Base-by-base conservation (phyloP, 352 stramenopile species). In the Phytopythium sindhum region DNA sequence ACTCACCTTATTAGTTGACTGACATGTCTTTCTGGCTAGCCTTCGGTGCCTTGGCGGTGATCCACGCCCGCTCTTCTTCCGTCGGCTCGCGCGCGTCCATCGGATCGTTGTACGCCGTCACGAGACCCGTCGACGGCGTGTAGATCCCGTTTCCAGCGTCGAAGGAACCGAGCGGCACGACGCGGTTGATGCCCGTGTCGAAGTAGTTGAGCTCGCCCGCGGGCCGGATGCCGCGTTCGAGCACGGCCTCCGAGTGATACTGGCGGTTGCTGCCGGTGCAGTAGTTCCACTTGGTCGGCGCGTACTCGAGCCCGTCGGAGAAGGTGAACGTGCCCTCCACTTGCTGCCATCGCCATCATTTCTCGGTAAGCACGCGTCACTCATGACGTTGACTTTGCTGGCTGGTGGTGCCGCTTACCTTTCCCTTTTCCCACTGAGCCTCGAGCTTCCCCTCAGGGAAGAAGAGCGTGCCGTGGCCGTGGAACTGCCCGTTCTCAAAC, bases 61-160 rank as follows among this genome's bases (percentile, higher is more conserved):
- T 84, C 84, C 84, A 93, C 19, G 79, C 61, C 45, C 75, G 72
- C 57, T 93, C 84, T 24, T 89, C 67, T 11, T 75, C 69, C 3
- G 67, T 76, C 17, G 79, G 67, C 33, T 86, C 68, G 14, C 84
- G 72, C 5, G 78, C 75, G n/a, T 86, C 77, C 0, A 64, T 69
- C n/a, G 77, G 72, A 56, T 91, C 77, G 29, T 82, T 74, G 52
- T 88, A 90, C 29, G 70, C 68, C 14, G 65, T 69, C 2, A 90
- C 75, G 23, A 78, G 77, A 7, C 63, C 77, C 1, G 76, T 88
- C 12, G 80, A 91, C 28, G 77, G 82, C 24, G 72, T 80, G 73
- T 77, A 91, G 62, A 93, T 88, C 33, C 85, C 82, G 50, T 91
- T 91, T 33, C 85, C 85, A 1, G 85, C 82, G 31, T 93, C 84